Percentiles rank a stretch among this genome's conserved stretches.
phyloP scores from a whole-genome alignment of 129 eudicot species.

The Erigeron canadensis region DNA sequence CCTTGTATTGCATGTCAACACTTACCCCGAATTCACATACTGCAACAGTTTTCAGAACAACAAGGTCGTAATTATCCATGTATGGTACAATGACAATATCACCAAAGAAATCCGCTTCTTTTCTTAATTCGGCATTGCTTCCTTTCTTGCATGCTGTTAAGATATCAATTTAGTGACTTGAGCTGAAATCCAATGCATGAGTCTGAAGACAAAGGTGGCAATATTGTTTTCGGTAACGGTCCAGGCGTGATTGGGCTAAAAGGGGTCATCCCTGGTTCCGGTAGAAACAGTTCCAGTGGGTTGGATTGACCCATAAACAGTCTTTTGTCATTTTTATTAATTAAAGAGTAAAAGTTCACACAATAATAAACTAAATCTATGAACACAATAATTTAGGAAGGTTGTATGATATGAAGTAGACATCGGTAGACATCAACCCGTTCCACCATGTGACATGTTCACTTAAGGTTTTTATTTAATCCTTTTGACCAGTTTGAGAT shows the following conservation, averaged over 20 bases:
- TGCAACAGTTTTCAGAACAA: slow-evolving; percentile 80
- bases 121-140: slow-evolving; percentile 60
- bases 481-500: not conserved
- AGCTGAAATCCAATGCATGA: not conserved
- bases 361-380: not conserved
- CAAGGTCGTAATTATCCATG: slow-evolving; percentile 81
- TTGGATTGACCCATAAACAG: not conserved
- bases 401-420: not conserved
- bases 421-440: not conserved
- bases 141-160: slow-evolving; percentile 67
- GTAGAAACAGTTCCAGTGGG: not conserved
- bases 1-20: not conserved
- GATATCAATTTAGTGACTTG: not conserved
- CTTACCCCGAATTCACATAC: slow-evolving; percentile 83
- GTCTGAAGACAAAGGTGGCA: not conserved
- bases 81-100: slow-evolving; percentile 83
- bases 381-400: not conserved
- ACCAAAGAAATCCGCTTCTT: slow-evolving; percentile 76
- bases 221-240: not conserved
- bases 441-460: not conserved
- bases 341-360: not conserved
- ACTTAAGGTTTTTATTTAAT: not conserved
- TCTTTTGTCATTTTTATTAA: not conserved
- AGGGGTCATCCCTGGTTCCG: too few relatives aligned
- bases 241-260: not conserved